phyloP scores from a whole-genome alignment of 2,329 filamentous ascomycete genomes.

The Dactylellina haptotyla region DNA sequence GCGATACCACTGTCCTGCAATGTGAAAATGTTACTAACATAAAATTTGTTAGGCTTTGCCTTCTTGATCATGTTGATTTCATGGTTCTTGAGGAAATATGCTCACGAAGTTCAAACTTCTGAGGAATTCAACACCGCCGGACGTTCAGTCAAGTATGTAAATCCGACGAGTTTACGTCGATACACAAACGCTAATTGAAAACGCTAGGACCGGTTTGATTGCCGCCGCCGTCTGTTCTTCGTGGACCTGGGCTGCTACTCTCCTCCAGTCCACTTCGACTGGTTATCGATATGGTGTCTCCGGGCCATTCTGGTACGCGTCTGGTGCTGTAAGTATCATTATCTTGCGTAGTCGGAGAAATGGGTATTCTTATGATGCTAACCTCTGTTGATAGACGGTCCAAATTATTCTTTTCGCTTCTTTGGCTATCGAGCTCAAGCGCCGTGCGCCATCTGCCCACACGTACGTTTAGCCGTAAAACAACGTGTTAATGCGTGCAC shows the following conservation, averaged over 20 bases:
- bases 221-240: slow-evolving; percentile 49
- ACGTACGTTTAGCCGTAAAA: slow-evolving; percentile 60
- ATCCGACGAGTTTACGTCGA: neutral
- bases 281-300: slow-evolving; percentile 80
- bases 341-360: neutral
- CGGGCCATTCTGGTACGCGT: slow-evolving; percentile 68
- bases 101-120: slow-evolving; percentile 81
- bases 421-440: slow-evolving; percentile 87
- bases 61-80: slow-evolving; percentile 54
- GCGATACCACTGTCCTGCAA: neutral
- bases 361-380: too few species aligned
- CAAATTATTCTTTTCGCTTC: slow-evolving; percentile 92
- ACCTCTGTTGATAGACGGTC: slow-evolving; percentile 20
- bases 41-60: slow-evolving; percentile 31
- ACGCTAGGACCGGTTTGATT: slow-evolving; percentile 44
- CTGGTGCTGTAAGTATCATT: slow-evolving; percentile 47
- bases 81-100: slow-evolving; percentile 51
- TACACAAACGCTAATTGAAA: slow-evolving; percentile 8
- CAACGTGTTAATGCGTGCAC: neutral
- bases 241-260: slow-evolving; percentile 73
- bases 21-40: slow-evolving; percentile 8
- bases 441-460: slow-evolving; percentile 86
- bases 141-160: slow-evolving; percentile 75
- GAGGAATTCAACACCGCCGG: slow-evolving; percentile 76
- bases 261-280: slow-evolving; percentile 81